Base-by-base conservation (phyloP, 2,329 filamentous ascomycete species). In the Fusarium algeriense region DNA sequence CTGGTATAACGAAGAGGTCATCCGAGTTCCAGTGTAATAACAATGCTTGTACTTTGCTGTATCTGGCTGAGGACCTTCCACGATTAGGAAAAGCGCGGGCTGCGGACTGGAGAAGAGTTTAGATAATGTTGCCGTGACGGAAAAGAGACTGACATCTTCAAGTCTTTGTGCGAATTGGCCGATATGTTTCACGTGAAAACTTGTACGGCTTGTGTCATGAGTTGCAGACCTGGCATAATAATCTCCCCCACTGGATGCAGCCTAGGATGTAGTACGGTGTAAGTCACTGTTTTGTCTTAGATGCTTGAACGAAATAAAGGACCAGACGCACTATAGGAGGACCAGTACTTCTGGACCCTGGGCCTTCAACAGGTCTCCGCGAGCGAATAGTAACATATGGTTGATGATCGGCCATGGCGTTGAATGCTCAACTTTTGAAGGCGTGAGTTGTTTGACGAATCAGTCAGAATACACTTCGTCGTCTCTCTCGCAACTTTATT, bases 1-100 rank as follows among this genome's bases (percentile, higher is more conserved):
- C 88, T 4, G 86, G 86, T 17, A 89, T 80, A 19, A 89, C 87
- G 70, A 89, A 88, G 12, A 89, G 78, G 61, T 89, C 87, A 68
- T 89, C 87, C 5, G 82, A 86, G 50, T 83, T 85, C 88, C 88
- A 89, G 76, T 89, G 86, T 28, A 89, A 78, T 41, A 89, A 80
- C 20, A 89, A 79, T 5, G 83, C 84, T 60, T 87, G 83, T 6
- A 89, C 87, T 56, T 87, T 87, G 64, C 81, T 83, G 77, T 89
- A 90, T 60, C 87, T 82, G 70, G 87, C 87, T 13, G 85, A 84
- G 10, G 84, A 77, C 58, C 82, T 82, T 38, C 86, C 86, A 46
- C 83, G 83, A 73, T 89, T 89, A 10, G 88, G 88, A 75, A 89
- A 89, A 23, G 86, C 86, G 69, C 86, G 82, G 38, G 81, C 80